Evolutionary conservation across 1,284 basidiomycete genomes (phyloP).

Genomic region (Pseudozyma flocculosa): DNA sequence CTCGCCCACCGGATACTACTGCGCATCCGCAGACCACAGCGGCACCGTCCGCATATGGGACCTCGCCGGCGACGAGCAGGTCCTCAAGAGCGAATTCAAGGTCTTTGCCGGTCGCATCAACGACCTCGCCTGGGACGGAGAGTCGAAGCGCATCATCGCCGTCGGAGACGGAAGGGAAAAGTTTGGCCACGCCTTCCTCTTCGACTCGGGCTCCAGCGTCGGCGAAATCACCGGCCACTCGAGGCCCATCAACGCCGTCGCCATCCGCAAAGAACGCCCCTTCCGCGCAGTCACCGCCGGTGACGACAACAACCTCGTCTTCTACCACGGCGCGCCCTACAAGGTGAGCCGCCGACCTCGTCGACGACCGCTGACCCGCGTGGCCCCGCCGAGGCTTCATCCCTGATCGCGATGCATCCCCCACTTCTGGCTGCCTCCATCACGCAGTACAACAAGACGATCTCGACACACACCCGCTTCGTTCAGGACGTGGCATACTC

Average conservation of each 20-base stretch:
- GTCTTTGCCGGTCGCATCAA: slow-evolving; percentile 82
- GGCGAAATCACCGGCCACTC: slow-evolving; percentile 93
- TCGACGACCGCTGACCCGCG: no score
- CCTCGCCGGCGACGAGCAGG: slow-evolving; percentile 80
- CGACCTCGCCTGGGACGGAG: slow-evolving; percentile 94
- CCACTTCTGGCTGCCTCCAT: no score
- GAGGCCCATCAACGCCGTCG: slow-evolving; percentile 88
- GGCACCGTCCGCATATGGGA: slow-evolving; percentile 80
- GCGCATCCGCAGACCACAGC: slow-evolving; percentile 67
- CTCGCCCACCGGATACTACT: slow-evolving; percentile 92
- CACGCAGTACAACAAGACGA: slow-evolving; percentile 36
- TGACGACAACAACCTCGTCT: slow-evolving; percentile 79
- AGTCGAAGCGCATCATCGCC: slow-evolving; percentile 85
- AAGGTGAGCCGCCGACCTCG: slow-evolving; percentile 70
- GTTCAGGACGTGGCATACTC: slow-evolving; percentile 88
- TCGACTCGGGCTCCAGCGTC: slow-evolving; percentile 72
- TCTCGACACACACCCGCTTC: slow-evolving; percentile 79
- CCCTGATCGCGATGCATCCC: no score
- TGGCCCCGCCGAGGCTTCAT: no score
- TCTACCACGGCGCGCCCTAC: slow-evolving; percentile 69
- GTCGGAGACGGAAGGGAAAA: slow-evolving; percentile 93
- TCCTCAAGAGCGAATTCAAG: slow-evolving; percentile 70
- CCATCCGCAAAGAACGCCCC: slow-evolving; percentile 85
- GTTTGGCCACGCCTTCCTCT: slow-evolving; percentile 60
- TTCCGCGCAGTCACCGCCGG: slow-evolving; percentile 69